Percentiles rank a stretch among this genome's conserved stretches.
These are phyloP conservation scores for Nemania abortiva DNA, from an alignment of 2,329 filamentous ascomycete species.

Conservation along the genomic window DNA sequence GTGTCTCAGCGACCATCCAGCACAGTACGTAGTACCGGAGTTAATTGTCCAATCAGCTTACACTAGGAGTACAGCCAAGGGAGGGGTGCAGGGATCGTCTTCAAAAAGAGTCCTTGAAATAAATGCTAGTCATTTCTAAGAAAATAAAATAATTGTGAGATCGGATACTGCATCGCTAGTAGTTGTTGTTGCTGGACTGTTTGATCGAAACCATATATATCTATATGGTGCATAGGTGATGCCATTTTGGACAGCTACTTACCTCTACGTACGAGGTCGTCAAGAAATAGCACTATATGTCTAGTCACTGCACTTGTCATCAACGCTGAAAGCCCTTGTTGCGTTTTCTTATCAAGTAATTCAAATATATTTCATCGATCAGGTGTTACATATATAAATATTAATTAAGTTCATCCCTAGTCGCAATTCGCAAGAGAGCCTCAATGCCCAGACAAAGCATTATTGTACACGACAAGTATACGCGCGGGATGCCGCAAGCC, in stretches of 20 bases:
- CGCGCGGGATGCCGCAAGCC: not conserved
- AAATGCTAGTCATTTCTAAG: not conserved
- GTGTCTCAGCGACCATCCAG: not conserved
- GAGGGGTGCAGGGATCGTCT: not conserved
- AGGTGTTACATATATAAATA: not conserved
- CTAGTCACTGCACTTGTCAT: too few species aligned
- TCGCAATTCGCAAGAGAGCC: not conserved
- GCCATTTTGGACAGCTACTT: too few species aligned
- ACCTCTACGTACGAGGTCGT: too few species aligned
- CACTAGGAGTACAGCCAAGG: not conserved
- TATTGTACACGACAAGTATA: too few species aligned
- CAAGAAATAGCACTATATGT: not conserved
- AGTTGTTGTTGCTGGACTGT: not conserved
- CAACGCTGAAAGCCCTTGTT: too few species aligned
- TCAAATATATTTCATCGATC: too few species aligned
- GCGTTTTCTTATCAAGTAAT: too few species aligned
- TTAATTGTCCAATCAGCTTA: constrained; percentile 23
- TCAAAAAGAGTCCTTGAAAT: not conserved
- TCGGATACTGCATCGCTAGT: not conserved
- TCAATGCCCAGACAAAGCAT: not conserved
- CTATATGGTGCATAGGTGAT: too few species aligned
- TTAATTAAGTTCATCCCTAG: not conserved
- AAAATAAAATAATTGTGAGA: not conserved
- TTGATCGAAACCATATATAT: not conserved
- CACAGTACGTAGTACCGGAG: not conserved